Base-by-base conservation (phyloP, 108 stramenopile genomes). In the Hondaea fermentalgiana region DNA sequence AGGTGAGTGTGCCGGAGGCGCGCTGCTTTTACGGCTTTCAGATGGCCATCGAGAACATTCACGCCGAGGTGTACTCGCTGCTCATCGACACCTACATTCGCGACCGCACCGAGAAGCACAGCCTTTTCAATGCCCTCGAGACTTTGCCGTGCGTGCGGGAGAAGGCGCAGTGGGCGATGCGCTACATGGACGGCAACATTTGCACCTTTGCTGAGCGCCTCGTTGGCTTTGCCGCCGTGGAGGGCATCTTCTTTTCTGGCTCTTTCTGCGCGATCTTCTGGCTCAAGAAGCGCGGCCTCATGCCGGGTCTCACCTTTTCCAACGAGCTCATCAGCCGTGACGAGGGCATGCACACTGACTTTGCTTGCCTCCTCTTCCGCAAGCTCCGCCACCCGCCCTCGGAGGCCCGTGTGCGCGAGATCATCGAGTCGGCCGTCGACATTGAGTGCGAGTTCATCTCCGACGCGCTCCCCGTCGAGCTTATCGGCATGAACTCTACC, bases 1-100 rank as follows among this genome's bases (percentile, higher is more conserved):
- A 99, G 90, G 96, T 99, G 29, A 96, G 97, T 83, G 91, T 94
- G 8, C 92, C 98, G 8, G 99, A 99, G 94, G 99, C 99, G 21
- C 94, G 99, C 14, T 99, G 98, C 92, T 99, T 99, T 92, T 99
- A 99, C 91, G 99, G 99, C 55, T 99, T 99, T 88, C 99, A 99
- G 94, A 99, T 99, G 90, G 98, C 98, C 58, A 98, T 99, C 72
- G 99, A 99, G 92, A 99, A 98, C 90, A 99, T 99, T 90, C 99
- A 99, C 92, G 95, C 94, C 47, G 99, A 99, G 94, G 98, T 99
- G 5, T 99, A 99, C 91, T 95, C 94, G 59, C 93, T 99, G 21
- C 93, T 99, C 87, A 99, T 99, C 93, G 99, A 99, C 91, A 99
- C 98, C 0, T 99, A 99, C 91, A 95, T 99, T 87, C 96, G 96